Evolutionary conservation across 202 grass and related monocot genomes (phyloP), one percentile per base, ranked within the genome.

Genomic region (Zoysia matrella): DNA sequence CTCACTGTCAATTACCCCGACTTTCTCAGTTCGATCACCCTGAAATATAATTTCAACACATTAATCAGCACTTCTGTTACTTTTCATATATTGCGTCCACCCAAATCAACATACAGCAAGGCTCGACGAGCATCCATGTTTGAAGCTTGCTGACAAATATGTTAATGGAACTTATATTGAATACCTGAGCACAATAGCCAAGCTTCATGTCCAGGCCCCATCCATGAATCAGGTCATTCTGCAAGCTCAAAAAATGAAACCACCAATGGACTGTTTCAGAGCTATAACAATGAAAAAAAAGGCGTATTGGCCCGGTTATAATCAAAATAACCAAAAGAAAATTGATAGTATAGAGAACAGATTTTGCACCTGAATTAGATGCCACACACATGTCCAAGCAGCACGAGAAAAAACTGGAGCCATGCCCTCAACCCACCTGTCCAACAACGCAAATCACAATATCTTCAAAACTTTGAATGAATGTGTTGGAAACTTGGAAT

Each of bases 121-220:
- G 60, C 48, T 81, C 44, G 16, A 66, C 49, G 2, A 12, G 7
- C 50, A 14, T 16, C 15, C 52, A n/a, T 61, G 47, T 60, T 56
- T 54, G 41, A 75, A 72, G 41, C 50, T 86, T 73, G 5, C 51
- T 79, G 14, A 74, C 6, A 4, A 4, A 9, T 69, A 74, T 49
- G 22, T 11, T 30, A 61, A 80, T 18, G 60, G 64, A 39, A 42
- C 56, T 12, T 30, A 51, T 68, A 69, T 72, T 54, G 62, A 77
- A 60, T 78, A 98, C 95, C 95, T 98, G 95, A 75, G 95, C 92
- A 90, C 95, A 98, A 72, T 95, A 95, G 47, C 95, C 95, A 69
- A 95, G 86, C 66, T 95, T 98, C 95, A 98, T 98, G 84, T 98
- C 95, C 86, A 98, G 86, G 64, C 95, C 95, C 95, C 95, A 98